Percentiles rank a stretch among this genome's conserved stretches.
These are phyloP conservation scores for Grifola frondosa DNA, from an alignment of 1,284 basidiomycete species.

Conservation along the genomic window DNA sequence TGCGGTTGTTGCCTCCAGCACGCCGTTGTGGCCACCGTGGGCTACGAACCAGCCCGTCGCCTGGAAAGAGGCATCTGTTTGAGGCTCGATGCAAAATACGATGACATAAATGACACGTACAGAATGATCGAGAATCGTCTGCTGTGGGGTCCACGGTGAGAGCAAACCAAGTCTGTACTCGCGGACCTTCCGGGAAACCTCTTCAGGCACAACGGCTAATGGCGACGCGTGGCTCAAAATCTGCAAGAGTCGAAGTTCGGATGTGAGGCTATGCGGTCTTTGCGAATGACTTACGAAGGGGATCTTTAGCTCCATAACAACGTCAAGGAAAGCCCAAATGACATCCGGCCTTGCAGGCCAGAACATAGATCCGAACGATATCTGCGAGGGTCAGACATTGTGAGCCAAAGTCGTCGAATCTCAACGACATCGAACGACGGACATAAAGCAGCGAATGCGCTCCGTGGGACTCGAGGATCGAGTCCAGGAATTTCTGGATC, in stretches of 20 bases:
- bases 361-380: conserved; percentile 19
- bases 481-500: conserved; percentile 21
- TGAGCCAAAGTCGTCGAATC: no score
- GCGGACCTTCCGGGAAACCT: conserved; percentile 3
- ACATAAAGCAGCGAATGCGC: conserved; percentile 25
- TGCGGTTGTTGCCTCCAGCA: conserved; percentile 10
- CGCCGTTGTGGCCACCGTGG: conserved; percentile 19
- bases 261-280: neutral
- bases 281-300: conserved; percentile 17
- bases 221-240: conserved; percentile 9
- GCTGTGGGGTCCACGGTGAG: conserved; percentile 7
- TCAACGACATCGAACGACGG: no score
- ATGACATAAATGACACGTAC: neutral
- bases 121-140: conserved; percentile 7
- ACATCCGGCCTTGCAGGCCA: conserved; percentile 14
- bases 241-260: neutral
- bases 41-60: conserved; percentile 17
- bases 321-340: conserved; percentile 15
- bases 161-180: conserved; percentile 5
- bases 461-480: conserved; percentile 15
- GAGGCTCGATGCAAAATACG: no score
- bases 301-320: conserved; percentile 14
- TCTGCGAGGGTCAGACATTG: conserved; percentile 1
- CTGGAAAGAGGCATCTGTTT: no score
- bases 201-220: conserved; percentile 2